Conservation (phyloP, 208 protist species). For the Acanthamoeba polyphaga region DNA sequence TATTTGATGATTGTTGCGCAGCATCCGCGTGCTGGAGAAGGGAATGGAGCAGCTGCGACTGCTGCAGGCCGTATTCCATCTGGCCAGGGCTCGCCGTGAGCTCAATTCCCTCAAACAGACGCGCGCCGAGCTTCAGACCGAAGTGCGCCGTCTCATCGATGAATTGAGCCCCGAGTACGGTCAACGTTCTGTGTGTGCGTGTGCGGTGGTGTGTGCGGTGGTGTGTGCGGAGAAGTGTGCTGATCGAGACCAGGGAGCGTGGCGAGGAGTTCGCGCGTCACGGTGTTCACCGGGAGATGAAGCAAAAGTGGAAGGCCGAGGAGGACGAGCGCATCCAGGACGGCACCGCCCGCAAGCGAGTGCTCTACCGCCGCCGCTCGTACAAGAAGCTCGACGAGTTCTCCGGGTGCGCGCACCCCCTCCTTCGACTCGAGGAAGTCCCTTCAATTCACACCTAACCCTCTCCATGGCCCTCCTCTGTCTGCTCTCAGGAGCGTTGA, state of each 20-base stretch:
- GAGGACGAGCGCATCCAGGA: not conserved
- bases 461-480: too few species aligned
- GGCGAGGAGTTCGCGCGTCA: not conserved
- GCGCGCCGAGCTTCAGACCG: not conserved
- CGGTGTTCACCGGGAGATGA: not conserved
- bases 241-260: not conserved
- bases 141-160: conserved; percentile 5
- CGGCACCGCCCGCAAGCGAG: not conserved
- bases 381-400: conserved; percentile 32
- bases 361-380: conserved; percentile 28
- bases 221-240: not conserved
- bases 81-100: conserved; percentile 24
- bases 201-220: not conserved
- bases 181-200: not conserved
- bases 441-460: too few species aligned
- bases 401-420: too few species aligned
- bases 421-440: too few species aligned
- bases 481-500: not conserved
- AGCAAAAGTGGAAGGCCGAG: not conserved
- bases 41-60: not conserved
- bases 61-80: conserved; percentile 27
- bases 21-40: conserved; percentile 32
- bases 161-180: not conserved
- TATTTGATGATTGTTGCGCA: not conserved
- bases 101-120: conserved; percentile 29